Evolutionary conservation across 2,329 filamentous ascomycete species (phyloP).

Genomic region (Ceratocystis smalleyi): DNA sequence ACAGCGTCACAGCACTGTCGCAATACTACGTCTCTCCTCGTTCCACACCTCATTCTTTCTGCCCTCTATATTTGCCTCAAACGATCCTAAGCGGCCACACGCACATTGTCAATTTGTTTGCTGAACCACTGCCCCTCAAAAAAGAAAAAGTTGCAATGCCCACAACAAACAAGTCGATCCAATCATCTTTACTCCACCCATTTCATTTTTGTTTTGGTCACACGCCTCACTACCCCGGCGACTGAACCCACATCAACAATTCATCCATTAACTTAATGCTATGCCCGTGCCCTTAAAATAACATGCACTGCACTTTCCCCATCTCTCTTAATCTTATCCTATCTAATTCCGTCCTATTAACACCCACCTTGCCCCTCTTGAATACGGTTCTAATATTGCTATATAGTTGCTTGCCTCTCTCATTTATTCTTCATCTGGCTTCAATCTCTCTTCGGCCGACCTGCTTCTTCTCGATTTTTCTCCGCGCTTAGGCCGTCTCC

Average conservation of each 20-base stretch:
- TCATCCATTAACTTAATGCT: neutral
- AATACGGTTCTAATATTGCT: neutral
- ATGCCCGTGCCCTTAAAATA: neutral
- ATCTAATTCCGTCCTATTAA: neutral
- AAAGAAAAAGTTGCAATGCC: neutral
- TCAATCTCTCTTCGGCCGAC: neutral
- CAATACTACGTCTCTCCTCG: neutral
- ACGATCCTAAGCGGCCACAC: neutral
- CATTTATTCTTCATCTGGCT: neutral
- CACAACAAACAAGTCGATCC: conserved; percentile 3
- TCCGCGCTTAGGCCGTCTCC: neutral
- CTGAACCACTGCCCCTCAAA: neutral
- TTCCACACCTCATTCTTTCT: neutral
- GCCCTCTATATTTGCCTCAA: neutral
- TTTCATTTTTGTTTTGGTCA: conserved; percentile 4
- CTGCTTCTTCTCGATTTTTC: neutral
- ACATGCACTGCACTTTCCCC: neutral
- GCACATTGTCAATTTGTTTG: neutral
- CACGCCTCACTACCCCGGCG: conserved; percentile 5
- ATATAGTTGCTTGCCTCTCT: neutral
- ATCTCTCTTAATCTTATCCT: neutral
- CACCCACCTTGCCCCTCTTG: neutral
- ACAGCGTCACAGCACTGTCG: conserved; percentile 5
- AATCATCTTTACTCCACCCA: neutral
- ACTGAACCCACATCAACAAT: neutral